A percentile compares a stretch with the other conserved stretches of the same genome.
Evolutionary conservation across 78 protist genomes (phyloP).

Genomic region (Polysphondylium violaceum): DNA sequence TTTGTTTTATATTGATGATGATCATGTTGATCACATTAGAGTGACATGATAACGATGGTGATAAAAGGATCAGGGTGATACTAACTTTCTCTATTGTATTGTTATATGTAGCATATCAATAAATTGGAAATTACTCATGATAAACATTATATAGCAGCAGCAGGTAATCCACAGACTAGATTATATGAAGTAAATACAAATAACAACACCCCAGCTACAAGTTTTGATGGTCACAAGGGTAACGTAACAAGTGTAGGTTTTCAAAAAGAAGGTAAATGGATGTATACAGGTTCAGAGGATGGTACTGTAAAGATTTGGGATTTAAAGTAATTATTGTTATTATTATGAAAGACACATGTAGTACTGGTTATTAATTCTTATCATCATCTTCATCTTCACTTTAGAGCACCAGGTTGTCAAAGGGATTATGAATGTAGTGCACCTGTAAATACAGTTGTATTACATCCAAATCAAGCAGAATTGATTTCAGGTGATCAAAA

Average conservation of each 20-base stretch:
- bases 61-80: background rate
- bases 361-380: background rate
- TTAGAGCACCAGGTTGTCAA: constrained; percentile 91
- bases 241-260: constrained; percentile 95
- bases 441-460: constrained; percentile 87
- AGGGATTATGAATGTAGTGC: constrained; percentile 83
- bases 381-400: background rate
- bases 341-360: background rate
- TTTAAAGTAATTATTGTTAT: constrained; percentile 61
- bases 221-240: constrained; percentile 93
- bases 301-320: constrained; percentile 97
- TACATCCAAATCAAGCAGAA: constrained; percentile 96
- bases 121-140: constrained; percentile 93
- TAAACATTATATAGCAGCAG: constrained; percentile 93
- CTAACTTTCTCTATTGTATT: background rate
- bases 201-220: constrained; percentile 80
- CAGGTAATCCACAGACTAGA: constrained; percentile 92
- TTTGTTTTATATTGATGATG: background rate
- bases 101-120: constrained; percentile 91
- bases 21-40: background rate
- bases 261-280: constrained; percentile 92
- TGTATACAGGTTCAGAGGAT: constrained; percentile 96
- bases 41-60: background rate
- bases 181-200: constrained; percentile 86
- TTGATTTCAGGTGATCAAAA: constrained; percentile 92